A percentile compares a stretch with the other conserved stretches of the same genome.
These are phyloP conservation scores for Diaporthe sp. DNA, from an alignment of 2,329 filamentous ascomycete genomes.

Conservation along the genomic window DNA sequence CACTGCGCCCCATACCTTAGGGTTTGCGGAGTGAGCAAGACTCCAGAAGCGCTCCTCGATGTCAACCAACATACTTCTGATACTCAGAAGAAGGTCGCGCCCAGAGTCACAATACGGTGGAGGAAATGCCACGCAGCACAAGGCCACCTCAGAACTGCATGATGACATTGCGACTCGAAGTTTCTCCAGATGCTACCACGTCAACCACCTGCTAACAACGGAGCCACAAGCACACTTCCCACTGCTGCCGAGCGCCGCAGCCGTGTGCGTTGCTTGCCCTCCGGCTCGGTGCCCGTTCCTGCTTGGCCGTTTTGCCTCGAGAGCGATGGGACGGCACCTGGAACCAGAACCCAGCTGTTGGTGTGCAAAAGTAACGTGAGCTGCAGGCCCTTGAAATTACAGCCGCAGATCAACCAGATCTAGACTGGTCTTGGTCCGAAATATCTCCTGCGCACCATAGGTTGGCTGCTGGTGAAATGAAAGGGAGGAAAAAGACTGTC, in stretches of 20 bases:
- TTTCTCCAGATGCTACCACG: slow-evolving; percentile 30
- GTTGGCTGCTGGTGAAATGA: slow-evolving; percentile 22
- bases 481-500: not conserved
- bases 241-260: slow-evolving; percentile 1
- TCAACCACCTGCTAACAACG: slow-evolving; percentile 4
- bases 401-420: slow-evolving; percentile 24
- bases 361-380: slow-evolving; percentile 28
- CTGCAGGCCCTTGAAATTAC: slow-evolving; percentile 30
- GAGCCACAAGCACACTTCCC: slow-evolving; percentile 14
- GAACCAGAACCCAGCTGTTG: slow-evolving; percentile 23
- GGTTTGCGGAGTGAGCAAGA: slow-evolving; percentile 6
- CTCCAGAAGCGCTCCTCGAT: slow-evolving; percentile 6
- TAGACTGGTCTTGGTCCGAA: slow-evolving; percentile 27
- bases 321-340: slow-evolving; percentile 20
- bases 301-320: slow-evolving; percentile 22
- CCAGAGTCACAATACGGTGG: slow-evolving; percentile 16
- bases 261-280: not conserved
- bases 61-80: slow-evolving; percentile 12
- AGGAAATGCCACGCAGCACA: slow-evolving; percentile 20
- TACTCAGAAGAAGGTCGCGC: not conserved
- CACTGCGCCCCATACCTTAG: not conserved
- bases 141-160: slow-evolving; percentile 24
- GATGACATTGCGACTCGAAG: slow-evolving; percentile 19
- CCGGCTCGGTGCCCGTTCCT: slow-evolving; percentile 17
- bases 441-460: slow-evolving; percentile 3